Evolutionary conservation across 768 basidiomycete species (phyloP).

Genomic region (Fibroporia radiculosa): DNA sequence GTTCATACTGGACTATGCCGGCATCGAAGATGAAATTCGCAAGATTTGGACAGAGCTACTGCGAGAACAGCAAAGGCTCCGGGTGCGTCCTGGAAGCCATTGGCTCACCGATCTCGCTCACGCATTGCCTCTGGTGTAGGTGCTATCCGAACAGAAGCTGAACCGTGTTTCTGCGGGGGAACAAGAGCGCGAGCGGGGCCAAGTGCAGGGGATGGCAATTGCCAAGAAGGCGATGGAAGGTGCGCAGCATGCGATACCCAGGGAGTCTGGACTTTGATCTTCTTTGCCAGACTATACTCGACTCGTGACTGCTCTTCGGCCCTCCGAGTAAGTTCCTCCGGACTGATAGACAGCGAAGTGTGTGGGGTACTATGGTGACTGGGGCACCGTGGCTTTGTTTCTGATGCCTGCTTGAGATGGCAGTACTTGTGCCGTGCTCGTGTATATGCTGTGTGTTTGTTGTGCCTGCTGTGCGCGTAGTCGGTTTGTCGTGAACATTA

Average conservation of each 20-base stretch:
- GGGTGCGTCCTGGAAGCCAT: constrained; percentile 4
- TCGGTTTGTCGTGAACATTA: no score
- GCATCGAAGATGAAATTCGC: constrained; percentile 20
- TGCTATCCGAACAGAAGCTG: constrained; percentile 10
- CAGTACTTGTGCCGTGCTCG: no score
- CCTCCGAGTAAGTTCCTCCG: neutral
- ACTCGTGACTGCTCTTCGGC: neutral
- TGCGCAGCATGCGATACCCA: constrained; percentile 2
- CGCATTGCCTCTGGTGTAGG: constrained; percentile 3
- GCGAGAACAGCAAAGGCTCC: constrained; percentile 13
- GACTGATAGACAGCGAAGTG: neutral
- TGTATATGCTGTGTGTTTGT: no score
- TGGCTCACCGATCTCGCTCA: neutral
- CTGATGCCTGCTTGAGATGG: no score
- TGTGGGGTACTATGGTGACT: neutral
- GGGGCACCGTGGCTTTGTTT: neutral
- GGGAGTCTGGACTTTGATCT: neutral
- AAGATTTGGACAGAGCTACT: constrained; percentile 16
- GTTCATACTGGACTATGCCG: constrained; percentile 21
- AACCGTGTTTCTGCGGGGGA: constrained; percentile 11
- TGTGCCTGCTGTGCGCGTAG: no score
- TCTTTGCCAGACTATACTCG: constrained; percentile 1
- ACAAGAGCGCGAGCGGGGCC: constrained; percentile 16
- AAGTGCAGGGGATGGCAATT: constrained; percentile 20
- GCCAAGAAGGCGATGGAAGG: constrained; percentile 22